Evolutionary conservation across 352 stramenopile genomes (phyloP).

Genomic region (Globisporangium okanoganense): DNA sequence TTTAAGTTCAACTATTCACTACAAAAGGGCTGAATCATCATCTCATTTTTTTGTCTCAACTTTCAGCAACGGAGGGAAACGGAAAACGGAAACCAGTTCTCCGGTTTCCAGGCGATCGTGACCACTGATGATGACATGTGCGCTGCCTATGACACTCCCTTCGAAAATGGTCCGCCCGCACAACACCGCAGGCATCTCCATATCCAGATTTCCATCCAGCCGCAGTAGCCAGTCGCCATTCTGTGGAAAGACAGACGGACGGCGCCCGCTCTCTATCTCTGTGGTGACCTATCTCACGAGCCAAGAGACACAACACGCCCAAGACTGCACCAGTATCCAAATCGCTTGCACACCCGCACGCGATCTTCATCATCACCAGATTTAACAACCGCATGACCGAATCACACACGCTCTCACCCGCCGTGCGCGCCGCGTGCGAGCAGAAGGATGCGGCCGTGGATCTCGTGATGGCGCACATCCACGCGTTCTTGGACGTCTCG

Average conservation of each 20-base stretch:
- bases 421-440: constrained; percentile 43
- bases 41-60: neutral
- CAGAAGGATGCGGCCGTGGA: constrained; percentile 37
- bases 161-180: no score
- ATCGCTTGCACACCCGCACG: neutral
- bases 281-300: neutral
- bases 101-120: no score
- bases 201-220: neutral
- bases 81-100: neutral
- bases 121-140: neutral
- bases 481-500: constrained; percentile 55
- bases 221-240: neutral
- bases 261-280: neutral
- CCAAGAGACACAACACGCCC: neutral
- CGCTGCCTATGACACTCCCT: no score
- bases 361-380: neutral
- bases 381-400: neutral
- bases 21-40: neutral
- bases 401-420: constrained; percentile 29
- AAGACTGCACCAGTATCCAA: neutral
- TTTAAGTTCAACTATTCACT: no score
- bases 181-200: neutral
- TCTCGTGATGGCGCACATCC: constrained; percentile 44
- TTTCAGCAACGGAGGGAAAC: no score
- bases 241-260: neutral